Evolutionary conservation across 352 stramenopile species (phyloP).

Genomic region (Phytophthora cryptogea): DNA sequence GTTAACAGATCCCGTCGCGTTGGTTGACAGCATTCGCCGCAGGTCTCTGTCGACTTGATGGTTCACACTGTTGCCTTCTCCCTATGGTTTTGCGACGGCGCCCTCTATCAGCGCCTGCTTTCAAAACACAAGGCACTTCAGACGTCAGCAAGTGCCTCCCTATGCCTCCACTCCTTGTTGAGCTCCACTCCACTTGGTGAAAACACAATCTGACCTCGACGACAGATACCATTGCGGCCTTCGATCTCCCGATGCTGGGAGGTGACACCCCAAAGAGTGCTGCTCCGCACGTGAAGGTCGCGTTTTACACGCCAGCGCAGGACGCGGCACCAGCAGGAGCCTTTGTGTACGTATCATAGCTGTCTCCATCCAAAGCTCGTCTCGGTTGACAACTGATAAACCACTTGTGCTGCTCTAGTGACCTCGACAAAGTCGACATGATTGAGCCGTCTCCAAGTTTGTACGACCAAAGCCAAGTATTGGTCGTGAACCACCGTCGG

Average conservation of each 20-base stretch:
- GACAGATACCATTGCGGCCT: slow-evolving; percentile 20
- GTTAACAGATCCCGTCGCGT: background rate
- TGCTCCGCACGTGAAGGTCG: slow-evolving; percentile 10
- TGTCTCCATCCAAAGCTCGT: background rate
- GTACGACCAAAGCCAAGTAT: slow-evolving; percentile 16
- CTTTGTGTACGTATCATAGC: slow-evolving; percentile 15
- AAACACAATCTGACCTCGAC: slow-evolving; percentile 15
- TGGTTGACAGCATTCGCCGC: background rate
- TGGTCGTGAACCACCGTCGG: slow-evolving; percentile 37
- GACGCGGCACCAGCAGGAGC: slow-evolving; percentile 1
- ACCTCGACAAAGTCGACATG: slow-evolving; percentile 44
- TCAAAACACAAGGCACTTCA: slow-evolving; percentile 1
- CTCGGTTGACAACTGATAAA: background rate
- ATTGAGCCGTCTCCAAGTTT: slow-evolving; percentile 33
- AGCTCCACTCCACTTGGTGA: background rate
- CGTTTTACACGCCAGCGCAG: slow-evolving; percentile 14
- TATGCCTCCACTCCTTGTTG: slow-evolving; percentile 12
- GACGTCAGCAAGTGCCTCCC: slow-evolving; percentile 2
- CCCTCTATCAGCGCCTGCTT: slow-evolving; percentile 14
- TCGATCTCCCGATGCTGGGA: slow-evolving; percentile 23
- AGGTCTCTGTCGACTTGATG: no score
- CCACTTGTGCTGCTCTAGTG: slow-evolving; percentile 6
- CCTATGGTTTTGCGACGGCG: slow-evolving; percentile 18
- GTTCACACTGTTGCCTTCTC: slow-evolving; percentile 2
- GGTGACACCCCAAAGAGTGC: slow-evolving; percentile 5